These are phyloP conservation scores for Gillenia trifoliata DNA, from an alignment of 306 rosid genomes.

Conservation along the genomic window DNA sequence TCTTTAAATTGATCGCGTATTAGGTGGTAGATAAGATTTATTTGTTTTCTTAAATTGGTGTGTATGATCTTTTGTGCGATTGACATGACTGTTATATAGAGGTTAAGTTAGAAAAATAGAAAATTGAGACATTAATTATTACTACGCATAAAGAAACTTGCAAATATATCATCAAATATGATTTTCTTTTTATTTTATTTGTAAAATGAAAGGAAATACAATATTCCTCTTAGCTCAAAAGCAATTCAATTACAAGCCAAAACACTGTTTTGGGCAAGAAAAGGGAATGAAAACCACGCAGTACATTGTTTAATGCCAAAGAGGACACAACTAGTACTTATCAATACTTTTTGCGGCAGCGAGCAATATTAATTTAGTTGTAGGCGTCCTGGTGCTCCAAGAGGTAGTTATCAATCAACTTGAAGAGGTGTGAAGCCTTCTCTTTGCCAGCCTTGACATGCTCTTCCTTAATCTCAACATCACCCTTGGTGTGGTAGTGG, in stretches of 20 bases:
- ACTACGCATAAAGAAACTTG: not conserved
- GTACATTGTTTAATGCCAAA: not conserved
- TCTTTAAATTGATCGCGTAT: not conserved
- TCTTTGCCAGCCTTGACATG: constrained; percentile 30
- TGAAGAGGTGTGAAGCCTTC: constrained; percentile 24
- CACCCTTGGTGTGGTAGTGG: constrained; percentile 33
- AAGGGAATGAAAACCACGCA: not conserved
- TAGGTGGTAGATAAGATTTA: no score
- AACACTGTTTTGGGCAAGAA: not conserved
- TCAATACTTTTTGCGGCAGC: not conserved
- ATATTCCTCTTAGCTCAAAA: not conserved
- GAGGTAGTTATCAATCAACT: constrained; percentile 23
- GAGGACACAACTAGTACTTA: not conserved
- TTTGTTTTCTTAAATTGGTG: no score
- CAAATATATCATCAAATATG: not conserved
- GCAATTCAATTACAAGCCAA: not conserved
- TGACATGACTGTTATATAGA: no score
- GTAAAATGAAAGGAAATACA: not conserved
- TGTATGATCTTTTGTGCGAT: no score
- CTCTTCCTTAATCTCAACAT: constrained; percentile 32
- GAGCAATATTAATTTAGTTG: constrained; percentile 12
- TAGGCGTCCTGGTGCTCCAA: constrained; percentile 29
- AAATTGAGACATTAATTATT: no score
- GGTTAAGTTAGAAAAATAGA: no score
- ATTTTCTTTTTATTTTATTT: not conserved